Base-by-base conservation (phyloP, 768 basidiomycete genomes). In the Lactarius evosmus region DNA sequence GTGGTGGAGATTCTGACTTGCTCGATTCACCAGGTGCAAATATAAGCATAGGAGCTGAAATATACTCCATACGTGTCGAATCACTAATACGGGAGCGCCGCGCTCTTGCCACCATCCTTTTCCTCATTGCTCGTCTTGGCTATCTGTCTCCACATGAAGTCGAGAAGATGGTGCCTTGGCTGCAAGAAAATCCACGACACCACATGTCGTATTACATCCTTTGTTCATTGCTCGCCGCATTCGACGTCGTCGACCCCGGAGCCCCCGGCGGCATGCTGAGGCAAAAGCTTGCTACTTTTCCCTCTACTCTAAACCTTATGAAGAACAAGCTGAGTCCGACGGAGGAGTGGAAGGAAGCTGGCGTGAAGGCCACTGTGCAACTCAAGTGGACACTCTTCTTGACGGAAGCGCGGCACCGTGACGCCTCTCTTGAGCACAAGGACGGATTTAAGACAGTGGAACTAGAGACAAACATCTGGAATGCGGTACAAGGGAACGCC, bases 381-480 rank as follows among this genome's bases (percentile, higher is more conserved):
- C 80, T 97, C 41, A 91, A 92, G 71, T 95, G 93, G 92, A 89
- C 93, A 0, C 79, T 95, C 62, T 92, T 93, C 73, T 78, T 93
- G 67, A 87, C 91, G 1, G 87, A 91, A 66, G 81, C 85, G 7
- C 81, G 92, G 29, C 86, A 88, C 71, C 82, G 83, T 22, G 85
- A 91, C 68, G 76, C 84, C 1, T 78, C 80, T 4, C 74, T 94
- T 40, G 87, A 90, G 68, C 80, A 83, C 68, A 78, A 79, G 33
- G 79, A 78, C 7, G 90, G 86, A 2, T 88, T 87, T 75, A 85
- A 80, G 66, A 86, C 90, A 2, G 89, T 92, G 58, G 86, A 89
- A 59, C 80, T 95, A 46, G 93, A 95, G 73, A 83, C 81, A 1
- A 86, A 91, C 64, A 85, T 94, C 25, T 89, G 87, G 85, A 84